A percentile compares a stretch with the other conserved stretches of the same genome.
Conservation (phyloP, 2,329 filamentous ascomycete species). For the Alternaria ventricosa region DNA sequence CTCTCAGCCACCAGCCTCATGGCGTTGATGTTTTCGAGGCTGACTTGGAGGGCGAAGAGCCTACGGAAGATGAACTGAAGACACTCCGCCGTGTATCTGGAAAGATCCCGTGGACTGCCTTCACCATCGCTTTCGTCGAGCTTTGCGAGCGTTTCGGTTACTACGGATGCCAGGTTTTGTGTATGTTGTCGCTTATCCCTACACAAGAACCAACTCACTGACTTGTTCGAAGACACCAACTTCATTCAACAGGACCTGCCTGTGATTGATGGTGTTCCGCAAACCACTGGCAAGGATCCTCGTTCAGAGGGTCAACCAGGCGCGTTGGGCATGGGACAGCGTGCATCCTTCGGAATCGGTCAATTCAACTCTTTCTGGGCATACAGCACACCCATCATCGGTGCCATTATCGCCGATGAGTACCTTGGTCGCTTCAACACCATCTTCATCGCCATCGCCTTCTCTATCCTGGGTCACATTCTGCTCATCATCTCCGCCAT, state of each 20-base stretch:
- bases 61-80: conserved; percentile 67
- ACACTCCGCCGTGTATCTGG: conserved; percentile 70
- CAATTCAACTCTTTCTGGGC: conserved; percentile 51
- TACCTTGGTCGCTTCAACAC: conserved; percentile 68
- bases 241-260: conserved; percentile 48
- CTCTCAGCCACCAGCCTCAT: conserved; percentile 18
- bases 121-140: conserved; percentile 75
- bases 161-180: conserved; percentile 73
- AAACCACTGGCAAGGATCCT: conserved; percentile 41
- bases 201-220: not conserved
- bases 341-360: conserved; percentile 45
- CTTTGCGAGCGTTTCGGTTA: conserved; percentile 79
- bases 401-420: conserved; percentile 64
- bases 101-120: conserved; percentile 69
- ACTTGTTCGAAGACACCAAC: conserved; percentile 43
- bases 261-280: conserved; percentile 42
- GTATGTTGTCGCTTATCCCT: conserved; percentile 49
- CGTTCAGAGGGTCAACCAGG: conserved; percentile 41
- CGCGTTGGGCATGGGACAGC: conserved; percentile 46
- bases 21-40: conserved; percentile 40
- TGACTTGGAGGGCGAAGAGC: conserved; percentile 49
- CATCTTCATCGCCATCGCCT: conserved; percentile 59
- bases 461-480: conserved; percentile 60
- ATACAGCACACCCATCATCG: conserved; percentile 54
- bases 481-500: conserved; percentile 62